These are phyloP conservation scores for Gilbertella persicaria DNA, from an alignment of 371 early-diverging fungal species.

Conservation along the genomic window DNA sequence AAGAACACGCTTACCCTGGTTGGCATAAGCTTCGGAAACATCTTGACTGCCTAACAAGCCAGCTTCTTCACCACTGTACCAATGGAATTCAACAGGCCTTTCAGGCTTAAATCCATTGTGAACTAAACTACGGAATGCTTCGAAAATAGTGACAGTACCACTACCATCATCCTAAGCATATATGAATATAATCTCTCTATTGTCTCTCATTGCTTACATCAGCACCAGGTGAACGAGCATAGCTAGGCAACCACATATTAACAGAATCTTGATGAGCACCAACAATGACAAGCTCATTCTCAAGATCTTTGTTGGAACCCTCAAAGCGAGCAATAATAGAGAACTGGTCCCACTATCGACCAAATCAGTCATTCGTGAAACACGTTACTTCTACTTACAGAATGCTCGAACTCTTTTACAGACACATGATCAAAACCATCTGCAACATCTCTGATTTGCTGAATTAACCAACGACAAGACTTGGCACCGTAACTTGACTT, in stretches of 20 bases:
- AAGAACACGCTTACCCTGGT: constrained; percentile 57
- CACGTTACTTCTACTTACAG: constrained; percentile 35
- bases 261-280: constrained; percentile 93
- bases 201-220: constrained; percentile 47
- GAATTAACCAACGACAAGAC: constrained; percentile 78
- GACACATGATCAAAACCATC: constrained; percentile 57
- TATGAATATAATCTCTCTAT: background rate
- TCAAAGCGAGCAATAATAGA: constrained; percentile 67
- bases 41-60: constrained; percentile 91
- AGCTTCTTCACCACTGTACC: constrained; percentile 90
- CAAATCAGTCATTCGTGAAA: no score
- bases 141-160: constrained; percentile 87
- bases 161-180: constrained; percentile 79
- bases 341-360: constrained; percentile 48
- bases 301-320: constrained; percentile 49
- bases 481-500: constrained; percentile 70
- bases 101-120: constrained; percentile 70
- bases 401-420: constrained; percentile 75
- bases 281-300: constrained; percentile 77
- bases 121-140: constrained; percentile 79
- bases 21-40: constrained; percentile 71
- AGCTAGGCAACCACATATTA: constrained; percentile 82
- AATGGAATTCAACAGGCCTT: constrained; percentile 93
- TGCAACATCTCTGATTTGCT: constrained; percentile 58
- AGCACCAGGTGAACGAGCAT: constrained; percentile 83